Evolutionary conservation across 2,329 filamentous ascomycete species (phyloP).

Genomic region (Alternaria arborescens): DNA sequence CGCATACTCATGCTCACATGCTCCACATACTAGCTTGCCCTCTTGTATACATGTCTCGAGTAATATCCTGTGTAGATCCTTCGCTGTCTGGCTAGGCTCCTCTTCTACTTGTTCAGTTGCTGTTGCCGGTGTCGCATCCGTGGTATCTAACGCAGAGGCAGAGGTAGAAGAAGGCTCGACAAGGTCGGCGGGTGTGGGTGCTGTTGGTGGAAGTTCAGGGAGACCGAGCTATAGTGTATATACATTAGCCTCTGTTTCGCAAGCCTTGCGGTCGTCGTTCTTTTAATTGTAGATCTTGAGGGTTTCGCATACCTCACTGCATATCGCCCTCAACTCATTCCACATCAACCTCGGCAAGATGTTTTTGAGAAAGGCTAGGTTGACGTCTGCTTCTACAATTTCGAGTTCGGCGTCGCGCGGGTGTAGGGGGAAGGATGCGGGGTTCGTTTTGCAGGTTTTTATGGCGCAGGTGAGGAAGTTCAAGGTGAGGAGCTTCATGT

Average conservation of each 20-base stretch:
- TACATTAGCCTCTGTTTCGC: background rate
- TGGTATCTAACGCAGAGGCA: conserved; percentile 7
- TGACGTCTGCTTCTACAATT: conserved; percentile 81
- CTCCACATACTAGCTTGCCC: conserved; percentile 88
- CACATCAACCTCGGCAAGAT: conserved; percentile 89
- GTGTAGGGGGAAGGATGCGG: conserved; percentile 86
- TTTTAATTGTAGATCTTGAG: too few relatives aligned
- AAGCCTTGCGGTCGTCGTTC: background rate
- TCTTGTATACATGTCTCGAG: conserved; percentile 90
- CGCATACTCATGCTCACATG: conserved; percentile 92
- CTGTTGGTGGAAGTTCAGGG: conserved; percentile 67
- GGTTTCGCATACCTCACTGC: conserved; percentile 70
- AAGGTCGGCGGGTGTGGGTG: conserved; percentile 46
- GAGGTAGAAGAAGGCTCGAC: conserved; percentile 20
- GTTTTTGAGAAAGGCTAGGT: conserved; percentile 81
- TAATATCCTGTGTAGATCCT: conserved; percentile 81
- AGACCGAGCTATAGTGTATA: conserved; percentile 72
- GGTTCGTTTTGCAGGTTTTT: conserved; percentile 87
- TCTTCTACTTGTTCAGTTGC: conserved; percentile 63
- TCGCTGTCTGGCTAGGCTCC: conserved; percentile 72
- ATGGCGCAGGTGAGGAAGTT: conserved; percentile 98
- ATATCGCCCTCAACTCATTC: conserved; percentile 77
- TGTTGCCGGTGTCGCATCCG: conserved; percentile 46
- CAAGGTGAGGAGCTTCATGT: conserved; percentile 93
- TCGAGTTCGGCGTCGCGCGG: conserved; percentile 92